Percentiles rank a stretch among this genome's conserved stretches.
phyloP scores from a whole-genome alignment of 768 basidiomycete species.

The Tricholoma saponaceum region DNA sequence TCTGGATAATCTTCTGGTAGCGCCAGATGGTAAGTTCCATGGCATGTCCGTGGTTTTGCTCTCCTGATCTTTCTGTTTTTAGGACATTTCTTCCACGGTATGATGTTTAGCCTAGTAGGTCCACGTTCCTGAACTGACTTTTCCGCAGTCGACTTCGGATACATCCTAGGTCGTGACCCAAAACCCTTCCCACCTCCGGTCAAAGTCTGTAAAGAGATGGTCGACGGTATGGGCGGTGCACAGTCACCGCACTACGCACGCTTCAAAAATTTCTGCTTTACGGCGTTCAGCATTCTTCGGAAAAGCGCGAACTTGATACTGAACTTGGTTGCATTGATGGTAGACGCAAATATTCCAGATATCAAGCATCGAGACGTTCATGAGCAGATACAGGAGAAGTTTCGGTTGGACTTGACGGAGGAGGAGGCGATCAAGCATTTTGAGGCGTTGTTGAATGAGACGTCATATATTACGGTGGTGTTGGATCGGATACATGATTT shows the following conservation, averaged over 20 bases:
- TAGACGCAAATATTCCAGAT: constrained; percentile 95
- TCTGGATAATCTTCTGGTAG: constrained; percentile 88
- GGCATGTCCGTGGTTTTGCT: neutral
- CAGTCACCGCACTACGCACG: constrained; percentile 93
- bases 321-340: constrained; percentile 95
- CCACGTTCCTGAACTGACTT: no score
- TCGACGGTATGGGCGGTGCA: constrained; percentile 98
- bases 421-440: constrained; percentile 98
- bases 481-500: constrained; percentile 91
- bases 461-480: constrained; percentile 88
- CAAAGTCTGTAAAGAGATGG: constrained; percentile 99
- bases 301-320: constrained; percentile 97
- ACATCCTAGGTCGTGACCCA: constrained; percentile 95
- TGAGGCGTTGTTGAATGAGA: constrained; percentile 89
- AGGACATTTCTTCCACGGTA: constrained; percentile 97
- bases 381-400: constrained; percentile 94
- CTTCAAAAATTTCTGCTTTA: constrained; percentile 96
- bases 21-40: constrained; percentile 71
- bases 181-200: constrained; percentile 98
- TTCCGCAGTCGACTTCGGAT: constrained; percentile 88
- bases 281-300: constrained; percentile 93
- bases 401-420: constrained; percentile 89
- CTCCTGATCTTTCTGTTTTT: neutral
- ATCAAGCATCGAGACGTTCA: constrained; percentile 89
- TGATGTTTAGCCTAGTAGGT: no score